Evolutionary conservation across 2,329 filamentous ascomycete species (phyloP).

Genomic region (Claviceps purpurea): DNA sequence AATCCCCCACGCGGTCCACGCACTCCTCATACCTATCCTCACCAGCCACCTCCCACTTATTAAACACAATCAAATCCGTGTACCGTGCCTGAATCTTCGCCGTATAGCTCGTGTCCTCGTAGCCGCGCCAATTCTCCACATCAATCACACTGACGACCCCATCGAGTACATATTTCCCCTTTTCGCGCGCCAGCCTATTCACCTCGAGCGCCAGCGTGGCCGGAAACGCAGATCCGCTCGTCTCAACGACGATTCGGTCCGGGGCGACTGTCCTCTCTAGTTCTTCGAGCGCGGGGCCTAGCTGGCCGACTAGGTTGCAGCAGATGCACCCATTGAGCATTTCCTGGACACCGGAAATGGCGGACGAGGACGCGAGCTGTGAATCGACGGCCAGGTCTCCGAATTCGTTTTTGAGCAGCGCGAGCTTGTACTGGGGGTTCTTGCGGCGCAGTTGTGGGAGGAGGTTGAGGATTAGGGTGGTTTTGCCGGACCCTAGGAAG

Average conservation of each 20-base stretch:
- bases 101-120: constrained; percentile 82
- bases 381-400: constrained; percentile 90
- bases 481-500: constrained; percentile 93
- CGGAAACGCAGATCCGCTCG: constrained; percentile 74
- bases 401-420: constrained; percentile 95
- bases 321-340: constrained; percentile 96
- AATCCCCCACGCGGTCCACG: constrained; percentile 63
- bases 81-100: constrained; percentile 79
- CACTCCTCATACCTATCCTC: constrained; percentile 67
- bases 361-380: constrained; percentile 68
- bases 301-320: constrained; percentile 92
- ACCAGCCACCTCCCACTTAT: constrained; percentile 74
- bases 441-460: constrained; percentile 73
- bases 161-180: constrained; percentile 59
- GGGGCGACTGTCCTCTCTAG: constrained; percentile 47
- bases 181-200: constrained; percentile 62
- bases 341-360: constrained; percentile 83
- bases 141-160: constrained; percentile 85
- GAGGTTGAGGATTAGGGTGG: constrained; percentile 86
- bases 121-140: constrained; percentile 89
- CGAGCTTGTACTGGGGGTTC: constrained; percentile 67
- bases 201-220: constrained; percentile 85
- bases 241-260: constrained; percentile 89
- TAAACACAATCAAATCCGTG: constrained; percentile 82
- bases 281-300: constrained; percentile 65